Evolutionary conservation across 2,329 filamentous ascomycete species (phyloP), one percentile per base, ranked within the genome.

Genomic region (Fusarium sp.): DNA sequence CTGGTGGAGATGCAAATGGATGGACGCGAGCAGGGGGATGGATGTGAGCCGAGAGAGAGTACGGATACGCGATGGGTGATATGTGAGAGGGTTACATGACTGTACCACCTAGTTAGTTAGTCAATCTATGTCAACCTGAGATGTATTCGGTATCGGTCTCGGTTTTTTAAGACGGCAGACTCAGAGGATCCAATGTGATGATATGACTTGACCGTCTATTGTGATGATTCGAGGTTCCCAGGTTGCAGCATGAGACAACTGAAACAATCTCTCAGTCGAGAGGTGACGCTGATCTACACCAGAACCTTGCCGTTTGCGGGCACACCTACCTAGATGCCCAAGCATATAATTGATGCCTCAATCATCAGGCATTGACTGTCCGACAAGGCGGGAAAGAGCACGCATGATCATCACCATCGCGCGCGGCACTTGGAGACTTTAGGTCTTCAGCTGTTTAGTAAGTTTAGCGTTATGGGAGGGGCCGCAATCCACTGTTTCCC

Each of bases 41-140:
- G 54, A 50, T 22, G 59, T n/a, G 64, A 38, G 50, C 42, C 42
- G 50, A 60, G 56, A 54, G 24, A 62, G 60, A 58, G 56, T 72
- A 27, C 50, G 66, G 61, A 45, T 73, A 70, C 54, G 47, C 27
- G 47, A 52, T 52, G 45, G 45, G 9, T 50, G 24, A 27, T 29
- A 5, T 52, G 47, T 31, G 47, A 68, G 62, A 62, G 35, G 61
- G 62, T 75, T 54, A 73, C 47, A 56, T 64, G 67, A 70, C 35
- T 57, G 63, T 62, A 40, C 34, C 27, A 38, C 50, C 34, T 56
- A 31, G 31, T 24, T 31, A 42, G 45, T 22, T 50, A 64, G 47
- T 69, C 72, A 66, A 66, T 72, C 34, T 47, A 61, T 63, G 47
- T 54, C 62, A 57, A 65, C 31, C 63, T 35, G 54, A 29, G 29